Evolutionary conservation across 176 grass and related monocot species (phyloP).

Genomic region (Puccinellia tenuiflora): DNA sequence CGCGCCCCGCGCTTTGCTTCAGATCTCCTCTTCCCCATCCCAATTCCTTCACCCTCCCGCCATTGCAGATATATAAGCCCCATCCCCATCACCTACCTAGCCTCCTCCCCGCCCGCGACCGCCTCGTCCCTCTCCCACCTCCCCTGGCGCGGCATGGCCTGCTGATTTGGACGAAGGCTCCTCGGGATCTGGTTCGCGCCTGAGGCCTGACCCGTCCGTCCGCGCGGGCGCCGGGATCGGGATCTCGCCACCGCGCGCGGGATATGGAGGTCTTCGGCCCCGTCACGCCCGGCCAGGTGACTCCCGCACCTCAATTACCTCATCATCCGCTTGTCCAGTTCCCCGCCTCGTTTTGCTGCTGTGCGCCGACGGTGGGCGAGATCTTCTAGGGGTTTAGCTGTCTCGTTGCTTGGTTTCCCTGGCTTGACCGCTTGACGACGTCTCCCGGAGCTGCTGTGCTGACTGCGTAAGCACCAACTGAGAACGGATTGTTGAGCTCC

Average conservation of each 20-base stretch:
- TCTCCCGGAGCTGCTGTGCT: not conserved
- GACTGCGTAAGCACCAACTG: not conserved
- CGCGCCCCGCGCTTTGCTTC: constrained; percentile 31
- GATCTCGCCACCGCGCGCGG: not conserved
- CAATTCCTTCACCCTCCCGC: not conserved
- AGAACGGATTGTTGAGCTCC: not conserved
- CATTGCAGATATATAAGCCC: constrained; percentile 18
- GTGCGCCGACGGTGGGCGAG: not conserved
- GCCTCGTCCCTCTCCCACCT: not conserved
- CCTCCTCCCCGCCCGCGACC: not conserved
- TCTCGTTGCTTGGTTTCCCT: no score
- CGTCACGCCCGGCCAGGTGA: constrained; percentile 66
- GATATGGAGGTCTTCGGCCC: constrained; percentile 73
- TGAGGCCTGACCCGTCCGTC: no score
- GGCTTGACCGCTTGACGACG: no score
- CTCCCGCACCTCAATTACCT: not conserved
- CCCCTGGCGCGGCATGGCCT: not conserved
- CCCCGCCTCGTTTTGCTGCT: not conserved
- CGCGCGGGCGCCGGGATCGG: not conserved
- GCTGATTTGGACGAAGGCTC: not conserved
- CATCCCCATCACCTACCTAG: constrained; percentile 18
- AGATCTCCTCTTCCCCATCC: constrained; percentile 38
- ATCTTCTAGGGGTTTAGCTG: no score
- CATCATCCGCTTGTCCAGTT: not conserved
- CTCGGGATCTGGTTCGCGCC: constrained; percentile 9